Conservation (phyloP, 2,329 filamentous ascomycete species). For the Blastomyces silverae region DNA sequence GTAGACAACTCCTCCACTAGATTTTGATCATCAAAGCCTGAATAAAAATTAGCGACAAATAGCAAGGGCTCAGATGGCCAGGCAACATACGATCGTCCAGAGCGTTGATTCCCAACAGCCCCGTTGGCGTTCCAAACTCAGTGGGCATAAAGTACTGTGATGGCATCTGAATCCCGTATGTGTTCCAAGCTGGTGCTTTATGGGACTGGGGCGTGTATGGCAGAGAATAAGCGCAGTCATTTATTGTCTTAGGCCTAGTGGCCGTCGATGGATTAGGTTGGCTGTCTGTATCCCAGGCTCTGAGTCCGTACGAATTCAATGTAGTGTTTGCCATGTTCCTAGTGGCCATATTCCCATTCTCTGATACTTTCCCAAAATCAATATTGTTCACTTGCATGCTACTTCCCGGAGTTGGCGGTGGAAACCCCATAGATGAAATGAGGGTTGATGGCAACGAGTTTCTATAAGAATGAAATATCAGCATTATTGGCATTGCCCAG, state of each 20-base stretch:
- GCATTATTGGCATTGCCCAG: background rate
- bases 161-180: constrained; percentile 15
- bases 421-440: constrained; percentile 6
- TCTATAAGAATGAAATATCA: constrained; percentile 9
- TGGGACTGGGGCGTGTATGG: constrained; percentile 8
- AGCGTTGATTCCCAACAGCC: constrained; percentile 1
- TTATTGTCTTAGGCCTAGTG: background rate
- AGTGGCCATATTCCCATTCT: background rate
- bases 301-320: background rate
- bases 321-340: background rate
- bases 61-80: background rate
- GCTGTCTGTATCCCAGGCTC: background rate
- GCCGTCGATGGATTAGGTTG: background rate
- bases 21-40: constrained; percentile 9
- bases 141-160: constrained; percentile 14
- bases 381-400: background rate
- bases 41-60: constrained; percentile 6
- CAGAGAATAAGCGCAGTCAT: constrained; percentile 12
- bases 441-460: constrained; percentile 8
- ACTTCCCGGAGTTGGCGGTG: constrained; percentile 1
- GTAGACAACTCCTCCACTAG: constrained; percentile 7
- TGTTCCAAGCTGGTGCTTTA: constrained; percentile 15
- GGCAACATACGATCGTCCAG: constrained; percentile 14
- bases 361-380: background rate
- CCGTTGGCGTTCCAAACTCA: constrained; percentile 15